Percentiles rank a stretch among this genome's conserved stretches.
Evolutionary conservation across 257 asterid genomes (phyloP).

Genomic region (Capsicum rhomboideum): DNA sequence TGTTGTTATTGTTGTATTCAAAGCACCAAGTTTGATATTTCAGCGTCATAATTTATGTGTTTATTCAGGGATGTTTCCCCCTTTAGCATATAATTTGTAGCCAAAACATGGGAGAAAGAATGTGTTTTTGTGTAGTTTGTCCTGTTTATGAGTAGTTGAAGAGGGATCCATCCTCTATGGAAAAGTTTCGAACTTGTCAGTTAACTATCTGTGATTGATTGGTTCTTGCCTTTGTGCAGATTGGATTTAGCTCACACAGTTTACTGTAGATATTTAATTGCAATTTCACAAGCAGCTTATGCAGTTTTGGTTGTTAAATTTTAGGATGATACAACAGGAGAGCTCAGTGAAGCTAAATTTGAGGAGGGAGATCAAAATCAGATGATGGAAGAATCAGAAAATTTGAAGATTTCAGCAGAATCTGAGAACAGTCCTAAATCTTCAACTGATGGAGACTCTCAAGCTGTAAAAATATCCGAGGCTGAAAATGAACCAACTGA

Average conservation of each 20-base stretch:
- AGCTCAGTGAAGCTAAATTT: slow-evolving; percentile 10
- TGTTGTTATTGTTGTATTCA: too few relatives aligned
- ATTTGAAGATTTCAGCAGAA: slow-evolving; percentile 8
- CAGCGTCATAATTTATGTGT: background rate
- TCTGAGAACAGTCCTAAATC: slow-evolving; percentile 23
- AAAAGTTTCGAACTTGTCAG: background rate
- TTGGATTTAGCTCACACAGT: background rate
- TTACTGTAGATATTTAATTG: background rate
- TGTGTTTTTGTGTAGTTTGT: background rate
- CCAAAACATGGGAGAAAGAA: background rate
- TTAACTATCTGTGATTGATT: background rate
- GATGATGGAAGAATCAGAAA: slow-evolving; percentile 21
- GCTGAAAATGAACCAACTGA: slow-evolving; percentile 30
- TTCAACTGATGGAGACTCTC: slow-evolving; percentile 28
- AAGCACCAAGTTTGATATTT: background rate
- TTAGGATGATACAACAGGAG: slow-evolving; percentile 36
- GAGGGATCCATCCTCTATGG: background rate
- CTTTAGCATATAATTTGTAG: background rate
- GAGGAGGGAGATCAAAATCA: slow-evolving; percentile 21
- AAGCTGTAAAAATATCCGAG: slow-evolving; percentile 15
- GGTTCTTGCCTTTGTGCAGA: background rate
- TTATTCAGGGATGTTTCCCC: background rate
- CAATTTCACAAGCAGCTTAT: background rate
- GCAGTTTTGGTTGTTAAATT: background rate
- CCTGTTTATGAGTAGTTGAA: background rate